These are phyloP conservation scores for Mycena olivaceomarginata DNA, from an alignment of 768 basidiomycete genomes.

Conservation along the genomic window DNA sequence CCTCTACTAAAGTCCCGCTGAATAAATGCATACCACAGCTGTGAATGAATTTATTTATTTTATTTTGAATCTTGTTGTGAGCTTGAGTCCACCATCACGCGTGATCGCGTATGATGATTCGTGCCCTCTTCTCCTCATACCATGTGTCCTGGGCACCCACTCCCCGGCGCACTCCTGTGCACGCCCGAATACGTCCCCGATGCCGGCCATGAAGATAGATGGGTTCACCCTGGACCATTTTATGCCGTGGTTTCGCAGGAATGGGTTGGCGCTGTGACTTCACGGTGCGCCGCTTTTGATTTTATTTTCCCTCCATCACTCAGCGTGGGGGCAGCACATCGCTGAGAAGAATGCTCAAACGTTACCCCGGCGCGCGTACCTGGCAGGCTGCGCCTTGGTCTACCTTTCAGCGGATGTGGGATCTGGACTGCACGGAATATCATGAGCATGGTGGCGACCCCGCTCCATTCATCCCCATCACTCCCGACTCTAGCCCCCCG, in stretches of 20 bases:
- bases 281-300: neutral
- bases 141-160: too few species aligned
- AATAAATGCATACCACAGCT: neutral
- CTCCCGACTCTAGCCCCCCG: neutral
- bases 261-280: neutral
- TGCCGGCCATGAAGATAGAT: neutral
- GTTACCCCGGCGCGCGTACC: neutral
- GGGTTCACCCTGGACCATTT: neutral
- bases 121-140: neutral
- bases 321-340: neutral
- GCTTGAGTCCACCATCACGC: too few species aligned
- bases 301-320: neutral
- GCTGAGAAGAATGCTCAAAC: neutral
- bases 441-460: neutral
- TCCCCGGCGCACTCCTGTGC: neutral
- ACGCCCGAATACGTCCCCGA: neutral
- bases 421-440: neutral
- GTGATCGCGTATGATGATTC: too few species aligned
- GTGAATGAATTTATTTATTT: too few species aligned
- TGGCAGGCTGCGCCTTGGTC: neutral
- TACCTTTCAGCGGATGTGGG: neutral
- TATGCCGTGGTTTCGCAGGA: neutral
- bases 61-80: too few species aligned
- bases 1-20: too few species aligned
- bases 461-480: neutral